Base-by-base conservation (phyloP, 345 rosid genomes). In the Salix brachista region DNA sequence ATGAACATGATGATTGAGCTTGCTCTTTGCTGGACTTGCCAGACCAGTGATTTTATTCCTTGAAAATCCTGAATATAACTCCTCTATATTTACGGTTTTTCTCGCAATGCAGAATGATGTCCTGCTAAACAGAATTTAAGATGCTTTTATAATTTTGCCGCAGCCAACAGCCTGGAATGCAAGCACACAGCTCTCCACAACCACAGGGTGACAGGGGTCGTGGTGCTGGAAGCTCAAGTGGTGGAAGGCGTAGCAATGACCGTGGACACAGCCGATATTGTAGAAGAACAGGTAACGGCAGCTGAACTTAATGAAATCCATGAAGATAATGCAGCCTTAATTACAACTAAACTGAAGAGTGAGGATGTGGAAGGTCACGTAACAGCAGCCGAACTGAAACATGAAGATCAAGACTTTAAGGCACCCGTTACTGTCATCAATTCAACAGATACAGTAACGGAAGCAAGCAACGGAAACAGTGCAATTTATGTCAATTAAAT, bases 251-350 rank as follows among this genome's bases (percentile, higher is more conserved):
- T 44, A 36, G 69, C 23, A 69, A 68, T 52, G 80, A 77, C 36
- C 84, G 66, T 30, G 84, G 84, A 44, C 81, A 73, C 61, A 74
- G 84, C 32, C 84, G 84, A 4, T 81, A 81, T 25, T n/a, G n/a
- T n/a, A n/a, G n/a, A n/a, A n/a, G n/a, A n/a, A n/a, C n/a, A n/a
- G n/a, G n/a, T n/a, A n/a, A n/a, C n/a, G n/a, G n/a, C n/a, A n/a
- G n/a, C n/a, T n/a, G n/a, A n/a, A n/a, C n/a, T n/a, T n/a, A n/a
- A n/a, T n/a, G n/a, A n/a, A n/a, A n/a, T n/a, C n/a, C n/a, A n/a
- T n/a, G n/a, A n/a, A n/a, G n/a, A n/a, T n/a, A n/a, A n/a, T n/a
- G n/a, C n/a, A n/a, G n/a, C n/a, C n/a, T n/a, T n/a, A n/a, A n/a
- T n/a, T n/a, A n/a, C n/a, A n/a, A n/a, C n/a, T n/a, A n/a, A n/a